Conservation (phyloP, 202 grass and related monocot genomes). For the Musa balbisiana region DNA sequence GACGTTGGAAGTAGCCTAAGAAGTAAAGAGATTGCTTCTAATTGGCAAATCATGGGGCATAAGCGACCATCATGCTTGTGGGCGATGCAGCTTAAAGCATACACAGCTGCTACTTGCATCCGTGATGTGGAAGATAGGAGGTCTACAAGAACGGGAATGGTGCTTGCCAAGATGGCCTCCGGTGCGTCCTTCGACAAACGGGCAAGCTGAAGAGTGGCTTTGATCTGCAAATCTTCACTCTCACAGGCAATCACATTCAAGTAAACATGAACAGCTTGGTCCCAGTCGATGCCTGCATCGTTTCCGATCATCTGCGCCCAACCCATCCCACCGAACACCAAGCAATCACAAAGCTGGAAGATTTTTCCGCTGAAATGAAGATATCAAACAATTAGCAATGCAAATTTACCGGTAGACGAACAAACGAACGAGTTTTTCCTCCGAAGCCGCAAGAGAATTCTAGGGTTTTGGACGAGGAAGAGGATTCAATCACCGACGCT, state of each 20-base stretch:
- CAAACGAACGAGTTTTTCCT: neutral
- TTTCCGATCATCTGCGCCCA: neutral
- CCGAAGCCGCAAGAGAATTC: neutral
- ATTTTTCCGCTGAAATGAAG: neutral
- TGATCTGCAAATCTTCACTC: conserved; percentile 4
- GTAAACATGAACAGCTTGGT: conserved; percentile 10
- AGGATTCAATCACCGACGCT: neutral
- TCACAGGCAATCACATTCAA: conserved; percentile 5
- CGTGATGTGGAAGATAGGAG: conserved; percentile 1
- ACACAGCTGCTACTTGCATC: conserved; percentile 2
- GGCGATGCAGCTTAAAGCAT: conserved; percentile 5
- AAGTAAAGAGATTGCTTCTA: conserved; percentile 6
- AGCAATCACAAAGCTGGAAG: neutral
- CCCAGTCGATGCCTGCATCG: conserved; percentile 14
- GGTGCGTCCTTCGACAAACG: conserved; percentile 15
- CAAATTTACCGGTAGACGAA: too few relatives aligned
- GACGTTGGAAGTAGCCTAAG: conserved; percentile 7
- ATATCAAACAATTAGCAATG: neutral
- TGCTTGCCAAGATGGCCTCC: neutral
- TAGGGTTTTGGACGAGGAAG: neutral
- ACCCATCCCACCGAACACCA: conserved; percentile 3
- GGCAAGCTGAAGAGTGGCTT: conserved; percentile 21
- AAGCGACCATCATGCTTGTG: neutral
- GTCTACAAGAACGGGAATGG: conserved; percentile 1
- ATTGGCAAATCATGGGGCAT: conserved; percentile 7